phyloP scores from a whole-genome alignment of 257 asterid genomes.

The Dorcoceras hygrometricum region DNA sequence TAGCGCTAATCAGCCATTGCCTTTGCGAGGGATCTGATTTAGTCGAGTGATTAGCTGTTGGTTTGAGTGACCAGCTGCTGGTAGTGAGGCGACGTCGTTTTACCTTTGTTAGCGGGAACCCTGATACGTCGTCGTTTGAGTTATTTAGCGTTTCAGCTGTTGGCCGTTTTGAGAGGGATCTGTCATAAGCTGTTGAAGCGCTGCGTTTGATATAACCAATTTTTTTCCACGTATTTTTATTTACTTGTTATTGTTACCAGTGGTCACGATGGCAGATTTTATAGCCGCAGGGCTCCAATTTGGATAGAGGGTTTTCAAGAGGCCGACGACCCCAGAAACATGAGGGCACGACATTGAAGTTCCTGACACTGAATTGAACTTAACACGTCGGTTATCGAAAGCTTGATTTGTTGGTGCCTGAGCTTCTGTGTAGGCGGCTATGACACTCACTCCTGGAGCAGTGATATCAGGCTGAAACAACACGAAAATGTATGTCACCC shows the following conservation, averaged over 20 bases:
- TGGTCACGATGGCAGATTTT: conserved; percentile 79
- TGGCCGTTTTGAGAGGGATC: too few species aligned
- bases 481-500: not conserved
- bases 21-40: too few species aligned
- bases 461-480: conserved; percentile 83
- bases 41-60: too few species aligned
- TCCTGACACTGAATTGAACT: conserved; percentile 68
- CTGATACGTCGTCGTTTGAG: too few species aligned
- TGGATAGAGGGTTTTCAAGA: conserved; percentile 75
- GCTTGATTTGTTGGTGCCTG: conserved; percentile 67
- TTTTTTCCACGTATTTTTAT: not conserved
- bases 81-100: too few species aligned
- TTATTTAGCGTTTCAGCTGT: too few species aligned
- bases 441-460: conserved; percentile 92
- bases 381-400: conserved; percentile 55
- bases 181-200: too few species aligned
- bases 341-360: conserved; percentile 99
- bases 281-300: conserved; percentile 96
- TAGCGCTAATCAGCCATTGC: too few species aligned
- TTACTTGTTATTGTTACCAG: conserved; percentile 50
- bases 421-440: conserved; percentile 76
- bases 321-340: conserved; percentile 81
- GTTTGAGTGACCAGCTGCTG: too few species aligned
- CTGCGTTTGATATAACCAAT: too few species aligned
- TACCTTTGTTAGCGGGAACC: too few species aligned